These are phyloP conservation scores for Arctium minus DNA, from an alignment of 129 eudicot genomes.

Conservation along the genomic window DNA sequence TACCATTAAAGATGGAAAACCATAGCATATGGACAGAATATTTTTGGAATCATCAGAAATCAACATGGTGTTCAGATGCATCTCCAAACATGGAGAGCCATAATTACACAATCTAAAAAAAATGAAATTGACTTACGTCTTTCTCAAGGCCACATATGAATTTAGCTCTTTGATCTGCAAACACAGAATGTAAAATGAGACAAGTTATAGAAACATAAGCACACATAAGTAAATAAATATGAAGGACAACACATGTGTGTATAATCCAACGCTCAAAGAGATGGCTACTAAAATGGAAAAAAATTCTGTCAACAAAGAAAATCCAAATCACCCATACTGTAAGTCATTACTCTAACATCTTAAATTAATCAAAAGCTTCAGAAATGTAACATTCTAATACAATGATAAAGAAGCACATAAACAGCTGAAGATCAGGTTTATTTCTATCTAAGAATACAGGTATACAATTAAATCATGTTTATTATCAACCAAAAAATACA, in stretches of 20 bases:
- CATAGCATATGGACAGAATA: not conserved
- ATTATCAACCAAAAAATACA: not conserved
- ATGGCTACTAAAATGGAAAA: not conserved
- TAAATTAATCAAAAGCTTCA: not conserved
- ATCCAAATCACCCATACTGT: not conserved
- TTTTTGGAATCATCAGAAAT: not conserved
- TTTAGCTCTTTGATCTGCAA: constrained; percentile 95
- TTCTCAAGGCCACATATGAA: constrained; percentile 94
- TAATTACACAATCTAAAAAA: not conserved
- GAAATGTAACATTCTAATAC: not conserved
- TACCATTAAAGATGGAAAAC: not conserved
- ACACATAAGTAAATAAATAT: not conserved
- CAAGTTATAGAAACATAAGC: not conserved
- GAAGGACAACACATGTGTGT: not conserved
- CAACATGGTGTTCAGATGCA: not conserved
- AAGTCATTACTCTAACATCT: not conserved
- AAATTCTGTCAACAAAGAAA: not conserved
- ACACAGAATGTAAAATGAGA: constrained; percentile 32
- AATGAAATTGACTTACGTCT: constrained; percentile 64
- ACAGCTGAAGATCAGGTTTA: not conserved
- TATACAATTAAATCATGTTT: not conserved
- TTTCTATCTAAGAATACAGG: not conserved
- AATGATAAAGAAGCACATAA: not conserved
- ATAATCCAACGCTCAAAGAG: not conserved
- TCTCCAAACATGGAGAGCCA: not conserved